phyloP scores from a whole-genome alignment of 1,139 yeast genomes.

The Suhomyces chickasaworum region DNA sequence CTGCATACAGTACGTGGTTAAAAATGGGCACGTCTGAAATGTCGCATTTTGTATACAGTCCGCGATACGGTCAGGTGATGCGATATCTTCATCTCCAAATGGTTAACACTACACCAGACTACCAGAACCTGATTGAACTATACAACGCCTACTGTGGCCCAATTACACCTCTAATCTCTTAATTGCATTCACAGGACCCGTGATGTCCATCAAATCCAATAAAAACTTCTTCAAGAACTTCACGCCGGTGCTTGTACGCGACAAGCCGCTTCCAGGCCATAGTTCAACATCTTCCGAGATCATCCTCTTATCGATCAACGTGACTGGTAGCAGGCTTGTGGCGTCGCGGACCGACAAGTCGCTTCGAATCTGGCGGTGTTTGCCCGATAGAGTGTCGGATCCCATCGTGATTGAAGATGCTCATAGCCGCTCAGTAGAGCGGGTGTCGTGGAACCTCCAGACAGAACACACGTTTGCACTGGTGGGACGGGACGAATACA shows the following conservation, averaged over 20 bases:
- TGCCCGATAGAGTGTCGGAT: slow-evolving; percentile 31
- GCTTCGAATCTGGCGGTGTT: slow-evolving; percentile 45
- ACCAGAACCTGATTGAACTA: too few relatives aligned
- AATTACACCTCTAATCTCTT: not conserved
- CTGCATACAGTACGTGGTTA: too few relatives aligned
- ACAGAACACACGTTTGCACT: slow-evolving; percentile 57
- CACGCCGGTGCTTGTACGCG: slow-evolving; percentile 25
- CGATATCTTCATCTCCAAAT: not conserved
- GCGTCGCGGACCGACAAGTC: slow-evolving; percentile 50
- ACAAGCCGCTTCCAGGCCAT: slow-evolving; percentile 32
- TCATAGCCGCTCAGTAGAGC: slow-evolving; percentile 49
- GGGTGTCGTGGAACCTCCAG: slow-evolving; percentile 63
- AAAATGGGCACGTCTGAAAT: too few relatives aligned
- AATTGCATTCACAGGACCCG: not conserved
- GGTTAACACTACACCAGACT: not conserved
- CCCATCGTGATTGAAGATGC: slow-evolving; percentile 46
- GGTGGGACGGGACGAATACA: slow-evolving; percentile 55
- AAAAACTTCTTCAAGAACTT: slow-evolving; percentile 26
- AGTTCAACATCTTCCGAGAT: slow-evolving; percentile 33
- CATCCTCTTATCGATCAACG: slow-evolving; percentile 35
- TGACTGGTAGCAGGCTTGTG: slow-evolving; percentile 47
- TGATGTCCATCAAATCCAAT: slow-evolving; percentile 10
- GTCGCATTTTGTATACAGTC: too few relatives aligned
- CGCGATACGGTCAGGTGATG: not conserved
- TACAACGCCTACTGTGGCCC: not conserved